These are phyloP conservation scores for Blastobotrys robertii DNA, from an alignment of 805 yeast genomes.

Conservation along the genomic window DNA sequence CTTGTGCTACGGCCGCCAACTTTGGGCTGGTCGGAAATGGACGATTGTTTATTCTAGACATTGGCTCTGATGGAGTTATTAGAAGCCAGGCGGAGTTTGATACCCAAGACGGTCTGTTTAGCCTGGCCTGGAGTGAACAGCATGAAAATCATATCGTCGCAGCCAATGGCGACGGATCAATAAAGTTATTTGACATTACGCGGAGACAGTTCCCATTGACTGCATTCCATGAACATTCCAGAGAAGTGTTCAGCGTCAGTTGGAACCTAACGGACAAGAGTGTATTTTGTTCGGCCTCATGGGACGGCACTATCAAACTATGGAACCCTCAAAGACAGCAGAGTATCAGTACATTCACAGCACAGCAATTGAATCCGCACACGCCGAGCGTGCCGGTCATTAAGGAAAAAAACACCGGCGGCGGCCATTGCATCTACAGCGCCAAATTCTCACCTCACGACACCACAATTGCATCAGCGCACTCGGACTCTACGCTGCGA, in stretches of 20 bases:
- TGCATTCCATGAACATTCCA: conserved; percentile 51
- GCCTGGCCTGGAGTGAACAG: conserved; percentile 79
- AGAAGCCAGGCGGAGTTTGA: conserved; percentile 39
- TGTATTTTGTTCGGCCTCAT: conserved; percentile 66
- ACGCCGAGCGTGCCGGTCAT: no score
- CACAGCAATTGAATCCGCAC: conserved; percentile 12
- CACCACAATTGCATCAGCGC: conserved; percentile 61
- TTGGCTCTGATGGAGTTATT: conserved; percentile 56
- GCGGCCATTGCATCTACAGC: conserved; percentile 57
- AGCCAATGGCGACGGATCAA: conserved; percentile 85
- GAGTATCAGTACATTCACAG: conserved; percentile 14
- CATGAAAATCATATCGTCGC: conserved; percentile 79
- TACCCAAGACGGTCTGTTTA: conserved; percentile 90
- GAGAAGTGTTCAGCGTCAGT: conserved; percentile 63
- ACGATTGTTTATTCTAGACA: conserved; percentile 57
- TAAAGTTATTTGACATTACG: conserved; percentile 70
- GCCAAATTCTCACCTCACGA: conserved; percentile 81
- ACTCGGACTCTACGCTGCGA: conserved; percentile 63
- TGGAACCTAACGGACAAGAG: conserved; percentile 67
- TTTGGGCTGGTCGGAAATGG: conserved; percentile 96
- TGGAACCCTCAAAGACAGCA: conserved; percentile 22
- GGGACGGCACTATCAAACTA: conserved; percentile 84
- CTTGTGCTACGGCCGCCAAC: conserved; percentile 86
- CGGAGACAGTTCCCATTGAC: conserved; percentile 21
- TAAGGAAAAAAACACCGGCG: not conserved